A percentile compares a stretch with the other conserved stretches of the same genome.
Evolutionary conservation across 176 grass and related monocot species (phyloP).

Genomic region (Oryza nivara): DNA sequence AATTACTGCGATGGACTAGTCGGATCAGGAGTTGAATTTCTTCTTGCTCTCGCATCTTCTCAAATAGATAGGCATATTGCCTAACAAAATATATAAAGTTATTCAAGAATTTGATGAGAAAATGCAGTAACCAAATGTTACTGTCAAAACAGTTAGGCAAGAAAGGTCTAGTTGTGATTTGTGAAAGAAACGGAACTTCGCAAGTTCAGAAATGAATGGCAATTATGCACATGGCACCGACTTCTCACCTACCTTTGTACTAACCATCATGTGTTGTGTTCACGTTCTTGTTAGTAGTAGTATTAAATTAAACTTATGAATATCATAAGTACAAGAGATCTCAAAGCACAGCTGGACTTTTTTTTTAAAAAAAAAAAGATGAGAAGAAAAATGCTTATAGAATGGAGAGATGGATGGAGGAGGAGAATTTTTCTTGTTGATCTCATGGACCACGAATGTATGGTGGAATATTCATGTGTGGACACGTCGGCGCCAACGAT

Average conservation of each 20-base stretch:
- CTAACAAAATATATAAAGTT: not conserved
- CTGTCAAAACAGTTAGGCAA: not conserved
- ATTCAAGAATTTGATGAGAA: not conserved
- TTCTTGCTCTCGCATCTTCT: not conserved
- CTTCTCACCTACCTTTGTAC: conserved; percentile 5
- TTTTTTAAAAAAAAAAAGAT: too few species aligned
- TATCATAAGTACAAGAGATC: not conserved
- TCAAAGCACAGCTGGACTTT: not conserved
- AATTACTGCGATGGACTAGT: not conserved
- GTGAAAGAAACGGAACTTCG: not conserved
- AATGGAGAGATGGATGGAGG: conserved; percentile 6
- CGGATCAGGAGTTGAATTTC: not conserved
- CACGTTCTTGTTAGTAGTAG: not conserved
- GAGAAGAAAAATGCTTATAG: not conserved
- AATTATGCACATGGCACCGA: conserved; percentile 29
- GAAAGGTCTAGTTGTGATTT: not conserved
- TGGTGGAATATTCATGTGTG: conserved; percentile 27
- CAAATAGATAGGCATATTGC: not conserved
- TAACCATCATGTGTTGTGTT: not conserved
- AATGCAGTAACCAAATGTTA: not conserved
- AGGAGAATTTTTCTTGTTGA: not conserved
- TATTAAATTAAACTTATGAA: not conserved
- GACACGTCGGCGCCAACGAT: not conserved
- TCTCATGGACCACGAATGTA: not conserved
- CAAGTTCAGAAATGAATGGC: not conserved